Base-by-base conservation (phyloP, 805 yeast species). In the Nadsonia fulvescens region DNA sequence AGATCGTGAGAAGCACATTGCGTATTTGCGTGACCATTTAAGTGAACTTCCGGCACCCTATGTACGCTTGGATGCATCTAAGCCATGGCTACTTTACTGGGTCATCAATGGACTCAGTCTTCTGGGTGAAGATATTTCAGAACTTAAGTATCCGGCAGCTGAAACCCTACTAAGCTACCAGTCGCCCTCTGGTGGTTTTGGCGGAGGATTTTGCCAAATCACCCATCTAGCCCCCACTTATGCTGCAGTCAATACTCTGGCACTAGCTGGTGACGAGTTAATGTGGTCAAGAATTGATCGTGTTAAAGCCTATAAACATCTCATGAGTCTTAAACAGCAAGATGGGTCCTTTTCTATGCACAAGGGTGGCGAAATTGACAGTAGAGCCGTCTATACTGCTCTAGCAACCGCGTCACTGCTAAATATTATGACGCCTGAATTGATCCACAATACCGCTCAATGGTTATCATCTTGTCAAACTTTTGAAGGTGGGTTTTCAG, bases 401-500 rank as follows among this genome's bases (percentile, higher is more conserved):
- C 45, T 89, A n/a, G 65, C 68, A 6, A 58, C 72, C 4, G 81
- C 89, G 0, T 58, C 74, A 0, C 40, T 82, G 30, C 58, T 83
- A 16, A 58, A 66, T 31, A 58, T 83, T 1, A 22, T 68, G 14
- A 70, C 81, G 1, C 65, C 63, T 0, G 76, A 73, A 33, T 50
- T 89, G 6, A 35, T 51, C 0, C 52, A 50, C 9, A 66, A 64
- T 4, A 60, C 69, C 0, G 53, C 56, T 3, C 63, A 61, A 8
- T 86, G 82, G 71, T 37, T 89, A 8, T 38, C 50, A 0, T 36
- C 44, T 8, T 81, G 94, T 39, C 98, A 89, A 48, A 77, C 86
- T 0, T 83, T 63, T 44, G 98, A 91, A 51, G 98, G 99, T 13
- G 98, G 98, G 0, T 77, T 86, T 51, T 81, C 83, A 1, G 93